Base-by-base conservation (phyloP, 2,329 filamentous ascomycete species). In the Pezicula neosporulosa region DNA sequence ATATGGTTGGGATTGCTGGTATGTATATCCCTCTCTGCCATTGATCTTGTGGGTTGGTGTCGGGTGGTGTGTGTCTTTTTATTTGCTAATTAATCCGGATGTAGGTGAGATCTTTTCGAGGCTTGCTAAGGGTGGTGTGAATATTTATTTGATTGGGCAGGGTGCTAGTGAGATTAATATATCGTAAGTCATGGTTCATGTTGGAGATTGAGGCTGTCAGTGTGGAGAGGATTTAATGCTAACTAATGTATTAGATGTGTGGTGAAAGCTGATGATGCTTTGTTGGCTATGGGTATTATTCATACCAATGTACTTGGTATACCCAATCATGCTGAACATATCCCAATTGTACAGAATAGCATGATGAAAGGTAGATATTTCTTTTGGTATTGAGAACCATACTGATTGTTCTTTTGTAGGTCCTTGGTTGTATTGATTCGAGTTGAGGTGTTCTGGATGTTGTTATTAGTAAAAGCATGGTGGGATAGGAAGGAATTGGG, bases 101-200 rank as follows among this genome's bases (percentile, higher is more conserved):
- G 70, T 64, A 52, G 77, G 77, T 27, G 68, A 68, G 44, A 78
- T 79, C 65, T 78, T 80, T 62, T 72, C 69, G 53, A 74, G 74
- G 6, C 61, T 80, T 28, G 77, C 76, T 6, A 69, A 76, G 53
- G 74, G 77, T 49, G 72, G 75, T 47, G 74, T 80, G 55, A 80
- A 80, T 51, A 78, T 80, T 44, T 77, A 80, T 63, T 77, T 78
- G 72, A 79, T 80, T 47, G 74, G 70, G 18, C 77, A 80, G 61
- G 76, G 76, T 18, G 53, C 54, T 15, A 60, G 56, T 47, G 59
- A 61, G 33, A 61, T 61, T 42, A 61, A 60, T 43, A 58, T 61
- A 19, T 57, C 55, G 50, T 57, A 36, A 52, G 54, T 54, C 36
- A 6, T 39, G 6, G 3, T n/a, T n/a, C n/a, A n/a, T n/a, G n/a